A percentile compares a stretch with the other conserved stretches of the same genome.
phyloP scores from a whole-genome alignment of 2,329 filamentous ascomycete species.

The Penicillium thymicola region DNA sequence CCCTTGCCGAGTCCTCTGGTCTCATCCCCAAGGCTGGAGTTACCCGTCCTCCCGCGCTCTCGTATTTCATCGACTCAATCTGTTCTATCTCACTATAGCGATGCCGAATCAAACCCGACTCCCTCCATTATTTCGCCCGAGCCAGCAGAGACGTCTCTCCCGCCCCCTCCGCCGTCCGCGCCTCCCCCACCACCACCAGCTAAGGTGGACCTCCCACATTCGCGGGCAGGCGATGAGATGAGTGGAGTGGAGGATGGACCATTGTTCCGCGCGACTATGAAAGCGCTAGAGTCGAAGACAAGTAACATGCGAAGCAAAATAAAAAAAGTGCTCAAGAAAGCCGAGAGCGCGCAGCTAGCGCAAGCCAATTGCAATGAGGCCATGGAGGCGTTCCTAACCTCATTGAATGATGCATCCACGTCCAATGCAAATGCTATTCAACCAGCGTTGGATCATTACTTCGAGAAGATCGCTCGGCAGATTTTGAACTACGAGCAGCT shows the following conservation, averaged over 20 bases:
- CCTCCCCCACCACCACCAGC: constrained; percentile 47
- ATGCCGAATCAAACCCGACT: constrained; percentile 55
- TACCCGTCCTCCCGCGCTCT: constrained; percentile 70
- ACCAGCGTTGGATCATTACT: constrained; percentile 95
- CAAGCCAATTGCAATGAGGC: constrained; percentile 84
- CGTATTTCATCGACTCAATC: constrained; percentile 85
- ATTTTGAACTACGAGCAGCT: constrained; percentile 83
- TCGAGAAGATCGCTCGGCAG: constrained; percentile 91
- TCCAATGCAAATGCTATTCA: constrained; percentile 97
- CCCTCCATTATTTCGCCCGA: constrained; percentile 33
- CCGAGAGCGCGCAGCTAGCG: constrained; percentile 79
- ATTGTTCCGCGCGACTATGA: constrained; percentile 93
- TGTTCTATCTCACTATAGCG: constrained; percentile 75
- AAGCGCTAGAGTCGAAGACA: constrained; percentile 92
- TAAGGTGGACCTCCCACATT: constrained; percentile 84
- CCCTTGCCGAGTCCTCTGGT: constrained; percentile 54
- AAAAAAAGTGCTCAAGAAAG: constrained; percentile 92
- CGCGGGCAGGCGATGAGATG: constrained; percentile 80
- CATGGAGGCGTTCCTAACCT: constrained; percentile 76
- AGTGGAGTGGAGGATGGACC: constrained; percentile 86
- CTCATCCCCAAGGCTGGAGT: constrained; percentile 68
- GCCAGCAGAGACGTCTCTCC: constrained; percentile 19
- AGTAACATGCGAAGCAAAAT: constrained; percentile 90
- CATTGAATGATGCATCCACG: constrained; percentile 78
- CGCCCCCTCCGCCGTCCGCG: constrained; percentile 19